Evolutionary conservation across 768 basidiomycete genomes (phyloP).

Genomic region (Mycena amicta): DNA sequence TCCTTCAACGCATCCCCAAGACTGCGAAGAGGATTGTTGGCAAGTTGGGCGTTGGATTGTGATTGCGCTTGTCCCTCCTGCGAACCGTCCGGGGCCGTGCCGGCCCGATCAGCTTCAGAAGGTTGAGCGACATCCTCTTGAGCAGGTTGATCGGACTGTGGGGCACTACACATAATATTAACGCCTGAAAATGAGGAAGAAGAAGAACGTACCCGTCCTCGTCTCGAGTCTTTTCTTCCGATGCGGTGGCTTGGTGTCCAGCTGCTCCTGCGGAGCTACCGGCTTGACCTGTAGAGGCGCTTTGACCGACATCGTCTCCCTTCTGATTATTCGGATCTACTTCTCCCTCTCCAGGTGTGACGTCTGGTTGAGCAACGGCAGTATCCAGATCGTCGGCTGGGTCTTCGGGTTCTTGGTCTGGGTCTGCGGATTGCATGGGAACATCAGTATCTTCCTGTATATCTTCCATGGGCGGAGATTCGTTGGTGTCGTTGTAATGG

Average conservation of each 20-base stretch:
- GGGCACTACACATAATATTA: slow-evolving; percentile 12
- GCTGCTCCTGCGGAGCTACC: slow-evolving; percentile 32
- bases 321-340: slow-evolving; percentile 34
- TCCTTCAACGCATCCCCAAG: slow-evolving; percentile 85
- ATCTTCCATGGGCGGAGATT: slow-evolving; percentile 27
- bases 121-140: slow-evolving; percentile 15
- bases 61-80: slow-evolving; percentile 48
- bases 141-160: slow-evolving; percentile 23
- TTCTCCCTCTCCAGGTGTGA: slow-evolving; percentile 44
- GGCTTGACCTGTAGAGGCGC: slow-evolving; percentile 32
- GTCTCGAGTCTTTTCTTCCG: slow-evolving; percentile 31
- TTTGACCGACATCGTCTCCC: slow-evolving; percentile 33
- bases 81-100: slow-evolving; percentile 42
- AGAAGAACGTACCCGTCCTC: slow-evolving; percentile 35
- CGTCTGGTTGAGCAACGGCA: slow-evolving; percentile 44
- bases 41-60: slow-evolving; percentile 39
- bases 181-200: neutral
- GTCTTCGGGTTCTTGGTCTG: slow-evolving; percentile 31
- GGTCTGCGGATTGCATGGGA: slow-evolving; percentile 31
- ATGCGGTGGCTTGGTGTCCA: slow-evolving; percentile 29
- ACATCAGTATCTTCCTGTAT: slow-evolving; percentile 30
- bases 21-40: slow-evolving; percentile 66
- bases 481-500: slow-evolving; percentile 23
- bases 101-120: slow-evolving; percentile 30
- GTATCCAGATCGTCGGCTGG: slow-evolving; percentile 33